Percentiles rank a stretch among this genome's conserved stretches.
Conservation (phyloP, 2,329 filamentous ascomycete species). For the Thermoascus crustaceus region DNA sequence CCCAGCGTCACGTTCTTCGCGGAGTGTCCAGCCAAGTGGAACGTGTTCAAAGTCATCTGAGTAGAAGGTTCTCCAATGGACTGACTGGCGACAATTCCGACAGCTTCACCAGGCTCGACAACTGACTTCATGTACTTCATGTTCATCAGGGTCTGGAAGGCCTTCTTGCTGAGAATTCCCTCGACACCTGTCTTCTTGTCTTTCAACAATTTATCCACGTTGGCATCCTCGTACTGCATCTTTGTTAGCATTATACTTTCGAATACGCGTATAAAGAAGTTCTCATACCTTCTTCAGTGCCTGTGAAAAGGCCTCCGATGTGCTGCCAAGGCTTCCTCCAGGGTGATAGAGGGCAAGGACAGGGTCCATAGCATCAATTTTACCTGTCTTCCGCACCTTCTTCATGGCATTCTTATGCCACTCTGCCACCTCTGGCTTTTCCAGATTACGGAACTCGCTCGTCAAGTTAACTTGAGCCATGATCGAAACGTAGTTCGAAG, state of each 20-base stretch:
- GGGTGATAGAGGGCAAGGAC: constrained; percentile 66
- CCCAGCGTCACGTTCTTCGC: constrained; percentile 97
- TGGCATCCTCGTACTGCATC: constrained; percentile 65
- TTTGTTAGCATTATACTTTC: constrained; percentile 11
- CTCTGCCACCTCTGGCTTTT: constrained; percentile 58
- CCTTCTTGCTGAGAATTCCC: constrained; percentile 52
- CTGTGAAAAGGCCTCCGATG: constrained; percentile 76
- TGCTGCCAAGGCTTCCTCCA: constrained; percentile 70
- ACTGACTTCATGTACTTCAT: constrained; percentile 89
- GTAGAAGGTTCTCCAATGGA: constrained; percentile 96
- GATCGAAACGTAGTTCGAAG: constrained; percentile 76
- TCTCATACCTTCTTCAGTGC: constrained; percentile 52
- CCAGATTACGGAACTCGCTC: constrained; percentile 45
- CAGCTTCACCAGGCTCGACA: constrained; percentile 90
- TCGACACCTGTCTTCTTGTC: constrained; percentile 48
- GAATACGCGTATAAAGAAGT: neutral
- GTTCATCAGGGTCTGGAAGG: constrained; percentile 74
- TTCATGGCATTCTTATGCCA: constrained; percentile 64
- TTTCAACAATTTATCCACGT: constrained; percentile 53
- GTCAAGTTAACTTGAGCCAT: constrained; percentile 66
- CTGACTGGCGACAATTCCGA: constrained; percentile 93
- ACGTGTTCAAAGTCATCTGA: constrained; percentile 98
- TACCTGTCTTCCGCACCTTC: constrained; percentile 65
- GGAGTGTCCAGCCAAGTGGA: constrained; percentile 97
- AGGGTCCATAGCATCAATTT: constrained; percentile 63